These are phyloP conservation scores for Magnolia officinalis DNA, from an alignment of 164 flowering plant species.

Conservation along the genomic window DNA sequence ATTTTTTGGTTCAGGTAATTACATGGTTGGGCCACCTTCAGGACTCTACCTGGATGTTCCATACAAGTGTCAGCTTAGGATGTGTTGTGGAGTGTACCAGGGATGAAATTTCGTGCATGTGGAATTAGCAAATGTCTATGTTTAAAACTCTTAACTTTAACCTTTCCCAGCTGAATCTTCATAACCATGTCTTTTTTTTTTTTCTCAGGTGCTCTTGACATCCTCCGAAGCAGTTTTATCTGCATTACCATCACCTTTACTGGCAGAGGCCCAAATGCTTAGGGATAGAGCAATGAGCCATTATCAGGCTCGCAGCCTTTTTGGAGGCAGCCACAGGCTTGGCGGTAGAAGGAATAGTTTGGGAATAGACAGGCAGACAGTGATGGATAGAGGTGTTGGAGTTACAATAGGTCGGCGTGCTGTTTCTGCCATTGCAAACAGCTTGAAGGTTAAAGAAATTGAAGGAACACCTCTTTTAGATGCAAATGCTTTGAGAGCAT, in stretches of 20 bases:
- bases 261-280: constrained; percentile 96
- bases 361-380: constrained; percentile 73
- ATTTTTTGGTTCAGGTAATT: background rate
- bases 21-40: background rate
- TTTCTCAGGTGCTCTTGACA: constrained; percentile 78
- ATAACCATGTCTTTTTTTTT: background rate
- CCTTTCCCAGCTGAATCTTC: background rate
- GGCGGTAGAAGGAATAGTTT: constrained; percentile 56
- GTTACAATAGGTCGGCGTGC: constrained; percentile 66
- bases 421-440: constrained; percentile 50
- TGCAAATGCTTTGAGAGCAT: constrained; percentile 68
- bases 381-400: constrained; percentile 87
- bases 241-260: constrained; percentile 80
- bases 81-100: background rate
- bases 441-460: constrained; percentile 67
- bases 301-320: constrained; percentile 84
- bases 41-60: background rate
- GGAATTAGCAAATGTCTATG: background rate
- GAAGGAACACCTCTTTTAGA: constrained; percentile 87
- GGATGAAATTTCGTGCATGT: background rate
- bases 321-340: constrained; percentile 70
- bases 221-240: constrained; percentile 90
- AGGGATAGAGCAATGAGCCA: constrained; percentile 94
- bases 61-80: background rate
- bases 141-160: background rate